Conservation (phyloP, 768 basidiomycete species). For the Boletus reticuloceps region DNA sequence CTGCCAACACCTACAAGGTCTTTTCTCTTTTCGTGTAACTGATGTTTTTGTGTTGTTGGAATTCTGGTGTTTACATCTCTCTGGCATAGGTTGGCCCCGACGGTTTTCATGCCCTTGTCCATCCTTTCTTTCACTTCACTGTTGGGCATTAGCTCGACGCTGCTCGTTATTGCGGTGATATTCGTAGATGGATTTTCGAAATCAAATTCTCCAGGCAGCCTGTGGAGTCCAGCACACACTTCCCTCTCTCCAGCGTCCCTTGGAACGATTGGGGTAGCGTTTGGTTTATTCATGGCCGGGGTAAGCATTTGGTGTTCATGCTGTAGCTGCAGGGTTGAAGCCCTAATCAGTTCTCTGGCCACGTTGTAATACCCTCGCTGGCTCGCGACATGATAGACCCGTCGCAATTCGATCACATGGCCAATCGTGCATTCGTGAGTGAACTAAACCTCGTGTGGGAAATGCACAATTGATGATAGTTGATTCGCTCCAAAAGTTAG, state of each 20-base stretch:
- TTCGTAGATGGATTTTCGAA: slow-evolving; percentile 82
- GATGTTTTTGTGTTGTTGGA: neutral
- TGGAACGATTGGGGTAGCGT: slow-evolving; percentile 68
- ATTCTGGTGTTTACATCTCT: neutral
- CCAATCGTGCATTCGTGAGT: slow-evolving; percentile 83
- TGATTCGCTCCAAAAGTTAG: slow-evolving; percentile 37
- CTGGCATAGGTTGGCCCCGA: slow-evolving; percentile 69
- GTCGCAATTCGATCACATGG: slow-evolving; percentile 73
- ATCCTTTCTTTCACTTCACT: slow-evolving; percentile 88
- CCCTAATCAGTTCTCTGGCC: slow-evolving; percentile 71
- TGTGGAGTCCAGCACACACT: slow-evolving; percentile 75
- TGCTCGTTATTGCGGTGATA: slow-evolving; percentile 73
- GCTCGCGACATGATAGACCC: slow-evolving; percentile 90
- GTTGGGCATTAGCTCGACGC: slow-evolving; percentile 75
- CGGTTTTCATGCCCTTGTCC: slow-evolving; percentile 81
- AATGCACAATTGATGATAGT: neutral
- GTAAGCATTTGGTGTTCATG: slow-evolving; percentile 39
- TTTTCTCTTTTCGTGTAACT: slow-evolving; percentile 69
- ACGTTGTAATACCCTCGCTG: slow-evolving; percentile 87
- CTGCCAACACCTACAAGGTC: slow-evolving; percentile 71
- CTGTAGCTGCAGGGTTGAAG: neutral
- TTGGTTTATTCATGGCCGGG: slow-evolving; percentile 92
- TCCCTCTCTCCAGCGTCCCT: slow-evolving; percentile 50
- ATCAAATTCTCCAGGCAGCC: slow-evolving; percentile 69
- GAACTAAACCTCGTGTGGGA: neutral